These are phyloP conservation scores for Golubevia pallescens DNA, from an alignment of 1,284 basidiomycete genomes.

Conservation along the genomic window DNA sequence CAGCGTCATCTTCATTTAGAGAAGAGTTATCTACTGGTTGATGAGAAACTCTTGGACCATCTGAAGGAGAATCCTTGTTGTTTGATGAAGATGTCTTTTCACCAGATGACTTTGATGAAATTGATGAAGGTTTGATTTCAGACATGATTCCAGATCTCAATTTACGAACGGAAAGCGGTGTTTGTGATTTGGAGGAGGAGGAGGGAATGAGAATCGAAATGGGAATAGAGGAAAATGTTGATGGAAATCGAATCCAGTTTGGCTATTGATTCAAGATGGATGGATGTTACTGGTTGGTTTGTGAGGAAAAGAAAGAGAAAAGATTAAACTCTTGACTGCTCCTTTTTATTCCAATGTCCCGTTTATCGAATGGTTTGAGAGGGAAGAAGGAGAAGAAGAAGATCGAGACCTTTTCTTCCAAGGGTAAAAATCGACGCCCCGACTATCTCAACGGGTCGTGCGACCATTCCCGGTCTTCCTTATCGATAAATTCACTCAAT, in stretches of 20 bases:
- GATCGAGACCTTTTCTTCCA: too few species aligned
- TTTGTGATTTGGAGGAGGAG: neutral
- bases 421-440: too few species aligned
- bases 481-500: too few species aligned
- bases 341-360: conserved; percentile 8
- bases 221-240: neutral
- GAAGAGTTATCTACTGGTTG: conserved; percentile 18
- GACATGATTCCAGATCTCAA: neutral
- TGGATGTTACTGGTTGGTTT: conserved; percentile 1
- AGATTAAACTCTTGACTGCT: conserved; percentile 15
- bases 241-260: neutral
- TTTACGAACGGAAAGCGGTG: neutral
- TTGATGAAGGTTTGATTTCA: neutral
- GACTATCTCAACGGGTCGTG: too few species aligned
- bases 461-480: too few species aligned
- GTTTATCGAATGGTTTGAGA: conserved; percentile 28
- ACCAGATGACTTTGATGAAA: neutral
- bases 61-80: neutral
- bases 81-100: neutral
- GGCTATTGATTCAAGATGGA: conserved; percentile 1
- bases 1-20: conserved; percentile 33
- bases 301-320: conserved; percentile 10
- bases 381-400: conserved; percentile 15
- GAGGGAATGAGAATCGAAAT: neutral
- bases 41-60: neutral